A percentile compares a stretch with the other conserved stretches of the same genome.
Conservation (phyloP, 108 stramenopile species). For the Fistulifera pelliculosa region DNA sequence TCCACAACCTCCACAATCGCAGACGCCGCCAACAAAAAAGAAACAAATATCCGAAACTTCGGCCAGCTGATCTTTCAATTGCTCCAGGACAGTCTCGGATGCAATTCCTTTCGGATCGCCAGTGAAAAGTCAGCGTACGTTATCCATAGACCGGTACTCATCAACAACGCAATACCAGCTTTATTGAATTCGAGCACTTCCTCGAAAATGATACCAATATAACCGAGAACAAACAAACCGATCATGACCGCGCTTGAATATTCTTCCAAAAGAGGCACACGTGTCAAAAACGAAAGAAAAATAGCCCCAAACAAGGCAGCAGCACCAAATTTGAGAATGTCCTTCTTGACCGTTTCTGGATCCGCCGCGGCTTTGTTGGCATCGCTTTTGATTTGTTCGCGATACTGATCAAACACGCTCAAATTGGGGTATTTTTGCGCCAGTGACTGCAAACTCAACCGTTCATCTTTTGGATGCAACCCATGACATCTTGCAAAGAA, state of each 20-base stretch:
- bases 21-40: conserved; percentile 87
- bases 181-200: conserved; percentile 92
- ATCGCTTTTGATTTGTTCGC: conserved; percentile 59
- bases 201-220: conserved; percentile 91
- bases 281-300: conserved; percentile 11
- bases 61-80: conserved; percentile 82
- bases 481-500: conserved; percentile 78
- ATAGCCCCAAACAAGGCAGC: conserved; percentile 37
- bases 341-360: conserved; percentile 63
- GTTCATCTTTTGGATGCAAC: conserved; percentile 70
- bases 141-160: conserved; percentile 90
- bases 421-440: conserved; percentile 64
- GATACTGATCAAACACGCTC: conserved; percentile 62
- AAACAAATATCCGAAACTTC: conserved; percentile 94
- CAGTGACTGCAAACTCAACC: conserved; percentile 50
- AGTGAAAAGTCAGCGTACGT: conserved; percentile 82
- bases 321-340: conserved; percentile 57
- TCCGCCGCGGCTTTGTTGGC: conserved; percentile 49
- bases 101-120: conserved; percentile 46
- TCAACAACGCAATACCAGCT: conserved; percentile 84
- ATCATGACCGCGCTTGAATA: conserved; percentile 78
- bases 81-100: conserved; percentile 49
- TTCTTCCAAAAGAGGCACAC: conserved; percentile 45
- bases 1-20: conserved; percentile 95
- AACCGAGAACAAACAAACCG: conserved; percentile 83